These are phyloP conservation scores for Apiosordaria backusii DNA, from an alignment of 495 filamentous ascomycete species.

Conservation along the genomic window DNA sequence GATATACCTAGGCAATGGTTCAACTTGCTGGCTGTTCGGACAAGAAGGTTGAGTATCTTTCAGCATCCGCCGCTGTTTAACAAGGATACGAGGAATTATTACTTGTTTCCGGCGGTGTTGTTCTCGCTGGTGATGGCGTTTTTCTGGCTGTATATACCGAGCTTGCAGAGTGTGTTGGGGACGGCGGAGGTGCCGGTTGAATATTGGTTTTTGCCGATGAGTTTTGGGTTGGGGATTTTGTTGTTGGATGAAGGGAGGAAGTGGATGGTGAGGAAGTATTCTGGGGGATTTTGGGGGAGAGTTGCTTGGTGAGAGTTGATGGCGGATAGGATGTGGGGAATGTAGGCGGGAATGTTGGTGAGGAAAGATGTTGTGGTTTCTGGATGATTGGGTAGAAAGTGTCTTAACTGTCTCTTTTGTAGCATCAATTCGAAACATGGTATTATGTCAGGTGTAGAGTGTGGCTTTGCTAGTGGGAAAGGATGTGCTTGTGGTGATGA, in stretches of 20 bases:
- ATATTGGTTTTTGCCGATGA: constrained; percentile 63
- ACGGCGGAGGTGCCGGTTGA: constrained; percentile 58
- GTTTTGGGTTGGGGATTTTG: constrained; percentile 59
- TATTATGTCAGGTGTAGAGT: too few species aligned
- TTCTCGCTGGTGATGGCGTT: constrained; percentile 62
- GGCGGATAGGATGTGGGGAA: too few species aligned
- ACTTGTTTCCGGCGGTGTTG: constrained; percentile 60
- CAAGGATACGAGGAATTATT: constrained; percentile 54
- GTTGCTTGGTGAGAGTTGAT: constrained; percentile 55
- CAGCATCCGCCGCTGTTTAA: constrained; percentile 61
- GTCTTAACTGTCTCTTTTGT: too few species aligned
- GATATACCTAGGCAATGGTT: constrained; percentile 57
- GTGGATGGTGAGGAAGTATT: constrained; percentile 47
- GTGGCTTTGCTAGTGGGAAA: too few species aligned
- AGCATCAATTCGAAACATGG: too few species aligned
- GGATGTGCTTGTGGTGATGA: too few species aligned
- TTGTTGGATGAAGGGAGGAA: constrained; percentile 58
- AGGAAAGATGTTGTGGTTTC: too few species aligned
- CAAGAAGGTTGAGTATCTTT: constrained; percentile 61
- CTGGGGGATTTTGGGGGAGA: constrained; percentile 42
- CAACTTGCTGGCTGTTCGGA: constrained; percentile 62
- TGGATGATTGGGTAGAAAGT: too few species aligned
- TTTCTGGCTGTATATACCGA: constrained; percentile 60
- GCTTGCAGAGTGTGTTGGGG: constrained; percentile 50
- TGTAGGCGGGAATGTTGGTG: too few species aligned